These are phyloP conservation scores for Arthromyces matolae DNA, from an alignment of 768 basidiomycete species.

Conservation along the genomic window DNA sequence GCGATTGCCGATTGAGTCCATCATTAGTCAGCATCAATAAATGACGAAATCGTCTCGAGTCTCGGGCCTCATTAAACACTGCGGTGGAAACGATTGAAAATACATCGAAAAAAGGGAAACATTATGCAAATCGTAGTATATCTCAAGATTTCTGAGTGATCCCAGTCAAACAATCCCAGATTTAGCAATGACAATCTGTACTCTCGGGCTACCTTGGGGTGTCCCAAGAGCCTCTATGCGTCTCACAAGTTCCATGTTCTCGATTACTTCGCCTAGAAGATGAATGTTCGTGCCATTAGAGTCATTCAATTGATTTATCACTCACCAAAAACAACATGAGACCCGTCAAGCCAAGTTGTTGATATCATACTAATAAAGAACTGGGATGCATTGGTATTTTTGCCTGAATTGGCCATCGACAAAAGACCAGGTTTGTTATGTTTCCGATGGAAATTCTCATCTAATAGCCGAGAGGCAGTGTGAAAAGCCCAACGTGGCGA, in stretches of 20 bases:
- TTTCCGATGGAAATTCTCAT: constrained; percentile 77
- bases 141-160: no score
- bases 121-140: no score
- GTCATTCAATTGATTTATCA: not conserved
- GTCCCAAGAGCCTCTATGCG: constrained; percentile 48
- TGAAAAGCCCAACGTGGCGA: constrained; percentile 21
- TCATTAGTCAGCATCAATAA: not conserved
- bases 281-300: no score
- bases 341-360: constrained; percentile 59
- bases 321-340: constrained; percentile 28
- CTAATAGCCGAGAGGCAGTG: constrained; percentile 26
- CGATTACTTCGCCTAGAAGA: constrained; percentile 59
- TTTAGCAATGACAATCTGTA: constrained; percentile 52
- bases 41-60: not conserved
- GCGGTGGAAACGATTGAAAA: no score
- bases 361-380: constrained; percentile 78
- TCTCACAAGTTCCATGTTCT: constrained; percentile 63
- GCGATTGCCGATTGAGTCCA: constrained; percentile 9
- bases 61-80: not conserved
- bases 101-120: no score
- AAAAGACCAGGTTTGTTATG: constrained; percentile 65
- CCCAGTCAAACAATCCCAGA: constrained; percentile 45
- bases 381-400: constrained; percentile 78
- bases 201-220: constrained; percentile 34
- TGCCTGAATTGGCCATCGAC: constrained; percentile 84